Evolutionary conservation across 1,139 yeast genomes (phyloP), one percentile per base, ranked within the genome.

Genomic region (Lodderomyces orthopsilosis): DNA sequence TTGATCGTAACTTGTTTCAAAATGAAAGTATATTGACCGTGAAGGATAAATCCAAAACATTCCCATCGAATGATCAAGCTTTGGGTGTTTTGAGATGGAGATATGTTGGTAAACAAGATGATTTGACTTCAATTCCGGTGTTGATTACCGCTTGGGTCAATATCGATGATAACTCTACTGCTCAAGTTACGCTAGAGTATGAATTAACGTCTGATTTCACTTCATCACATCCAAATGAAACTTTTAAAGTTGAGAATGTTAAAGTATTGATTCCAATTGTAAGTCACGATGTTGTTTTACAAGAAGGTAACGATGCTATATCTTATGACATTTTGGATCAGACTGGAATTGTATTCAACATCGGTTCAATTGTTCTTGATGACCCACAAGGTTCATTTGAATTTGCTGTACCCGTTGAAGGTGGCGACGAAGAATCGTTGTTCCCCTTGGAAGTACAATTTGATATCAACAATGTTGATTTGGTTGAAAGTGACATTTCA

Each of bases 1-100:
- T 93, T 51, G 97, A 93, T 68, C 84, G 88, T 59, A 71, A 70
- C 40, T 66, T 79, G 56, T 93, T 91, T 63, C 72, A 77, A 38
- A 63, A 74, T 19, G 64, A 72, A 24, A 74, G 77, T 49, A 66
- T 77, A 35, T 81, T 93, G 58, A 85, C 85, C 1, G 78, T 91
- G 56, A 88, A 86, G 60, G 95, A 90, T 59, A 70, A 81, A 43
- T 61, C 77, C 35, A 87, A 89, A 57, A 79, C 90, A 23, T 91
- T 93, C 78, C 98, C 98, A 37, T 74, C 90, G 7, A 89, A 91
- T 63, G 96, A 90, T 63, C 93, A 87, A 60, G 84, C 89, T 45
- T 73, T 90, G 51, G 95, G 95, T 45, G 96, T 93, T 35, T 76
- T 93, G 59, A 85, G 96, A 74, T 93, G 98, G 96, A 79, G 88